phyloP scores from a whole-genome alignment of 768 basidiomycete genomes.

The Mycena crocata region DNA sequence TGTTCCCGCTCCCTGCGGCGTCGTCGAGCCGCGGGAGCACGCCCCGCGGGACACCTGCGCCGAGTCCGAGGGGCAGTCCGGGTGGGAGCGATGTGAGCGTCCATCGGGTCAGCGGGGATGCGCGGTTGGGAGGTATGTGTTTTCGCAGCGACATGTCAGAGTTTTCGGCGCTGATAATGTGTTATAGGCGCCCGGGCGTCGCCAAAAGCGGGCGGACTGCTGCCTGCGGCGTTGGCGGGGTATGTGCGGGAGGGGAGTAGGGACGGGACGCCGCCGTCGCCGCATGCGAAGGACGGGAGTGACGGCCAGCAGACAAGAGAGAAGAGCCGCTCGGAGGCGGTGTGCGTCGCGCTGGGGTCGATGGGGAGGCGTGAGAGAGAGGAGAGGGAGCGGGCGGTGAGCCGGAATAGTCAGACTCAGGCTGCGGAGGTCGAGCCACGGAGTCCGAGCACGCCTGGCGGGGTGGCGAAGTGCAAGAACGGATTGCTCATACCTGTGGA shows the following conservation, averaged over 20 bases:
- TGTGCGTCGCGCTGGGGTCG: constrained; percentile 30
- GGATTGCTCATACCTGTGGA: constrained; percentile 29
- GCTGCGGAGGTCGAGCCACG: too few relatives aligned
- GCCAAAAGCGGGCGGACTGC: constrained; percentile 9
- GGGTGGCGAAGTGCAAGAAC: constrained; percentile 16
- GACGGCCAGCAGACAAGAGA: not conserved
- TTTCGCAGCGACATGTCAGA: too few relatives aligned
- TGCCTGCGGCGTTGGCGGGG: constrained; percentile 17
- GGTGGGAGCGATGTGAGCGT: constrained; percentile 20
- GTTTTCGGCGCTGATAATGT: too few relatives aligned
- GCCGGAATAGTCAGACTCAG: too few relatives aligned
- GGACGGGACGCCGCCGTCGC: not conserved
- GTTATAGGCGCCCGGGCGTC: too few relatives aligned
- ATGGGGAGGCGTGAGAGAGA: constrained; percentile 22
- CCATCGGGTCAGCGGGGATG: not conserved
- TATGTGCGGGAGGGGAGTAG: not conserved
- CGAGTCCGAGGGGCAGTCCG: constrained; percentile 12
- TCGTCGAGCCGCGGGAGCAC: constrained; percentile 8
- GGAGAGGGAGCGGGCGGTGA: constrained; percentile 13
- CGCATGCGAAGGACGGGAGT: not conserved
- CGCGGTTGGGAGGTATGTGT: too few relatives aligned
- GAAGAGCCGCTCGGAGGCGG: constrained; percentile 30
- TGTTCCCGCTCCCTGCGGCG: constrained; percentile 31
- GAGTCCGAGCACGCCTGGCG: not conserved
- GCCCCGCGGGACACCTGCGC: constrained; percentile 9